Conservation (phyloP, 1,284 basidiomycete species). For the Ceratobasidium sp. region DNA sequence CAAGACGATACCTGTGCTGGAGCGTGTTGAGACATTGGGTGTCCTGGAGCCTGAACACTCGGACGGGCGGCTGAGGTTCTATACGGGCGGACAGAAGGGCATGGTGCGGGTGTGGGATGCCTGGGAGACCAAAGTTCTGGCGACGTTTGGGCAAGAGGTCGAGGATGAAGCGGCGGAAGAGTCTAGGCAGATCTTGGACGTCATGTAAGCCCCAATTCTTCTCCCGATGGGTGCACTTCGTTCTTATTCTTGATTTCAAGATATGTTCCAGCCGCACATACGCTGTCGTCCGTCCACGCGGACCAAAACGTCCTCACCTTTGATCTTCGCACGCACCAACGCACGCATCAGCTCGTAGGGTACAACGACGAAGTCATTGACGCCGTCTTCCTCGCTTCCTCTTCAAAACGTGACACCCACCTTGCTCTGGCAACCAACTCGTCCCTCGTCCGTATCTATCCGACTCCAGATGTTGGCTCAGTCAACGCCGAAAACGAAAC, state of each 20-base stretch:
- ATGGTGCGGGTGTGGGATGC: constrained; percentile 86
- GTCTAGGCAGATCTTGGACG: constrained; percentile 77
- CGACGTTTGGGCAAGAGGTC: constrained; percentile 67
- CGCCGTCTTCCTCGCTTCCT: constrained; percentile 73
- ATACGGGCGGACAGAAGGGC: constrained; percentile 91
- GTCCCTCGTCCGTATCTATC: constrained; percentile 89
- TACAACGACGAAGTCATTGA: constrained; percentile 99
- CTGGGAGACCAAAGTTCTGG: constrained; percentile 69
- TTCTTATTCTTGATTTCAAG: constrained; percentile 57
- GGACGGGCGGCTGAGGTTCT: constrained; percentile 69
- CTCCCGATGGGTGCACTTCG: constrained; percentile 49
- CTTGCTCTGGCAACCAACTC: constrained; percentile 97
- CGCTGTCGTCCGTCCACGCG: constrained; percentile 90
- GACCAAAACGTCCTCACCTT: constrained; percentile 97
- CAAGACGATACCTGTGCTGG: constrained; percentile 88
- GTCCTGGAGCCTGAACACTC: constrained; percentile 65
- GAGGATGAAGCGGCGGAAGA: constrained; percentile 73
- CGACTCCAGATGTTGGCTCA: constrained; percentile 57
- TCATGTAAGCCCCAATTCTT: constrained; percentile 65
- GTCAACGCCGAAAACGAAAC: neutral
- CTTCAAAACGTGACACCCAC: constrained; percentile 67
- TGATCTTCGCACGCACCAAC: constrained; percentile 69
- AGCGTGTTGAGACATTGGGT: constrained; percentile 88
- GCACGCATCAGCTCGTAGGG: constrained; percentile 90
- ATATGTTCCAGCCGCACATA: constrained; percentile 70